These are phyloP conservation scores for Hypoxylon sp. DNA, from an alignment of 2,329 filamentous ascomycete species.

Conservation along the genomic window DNA sequence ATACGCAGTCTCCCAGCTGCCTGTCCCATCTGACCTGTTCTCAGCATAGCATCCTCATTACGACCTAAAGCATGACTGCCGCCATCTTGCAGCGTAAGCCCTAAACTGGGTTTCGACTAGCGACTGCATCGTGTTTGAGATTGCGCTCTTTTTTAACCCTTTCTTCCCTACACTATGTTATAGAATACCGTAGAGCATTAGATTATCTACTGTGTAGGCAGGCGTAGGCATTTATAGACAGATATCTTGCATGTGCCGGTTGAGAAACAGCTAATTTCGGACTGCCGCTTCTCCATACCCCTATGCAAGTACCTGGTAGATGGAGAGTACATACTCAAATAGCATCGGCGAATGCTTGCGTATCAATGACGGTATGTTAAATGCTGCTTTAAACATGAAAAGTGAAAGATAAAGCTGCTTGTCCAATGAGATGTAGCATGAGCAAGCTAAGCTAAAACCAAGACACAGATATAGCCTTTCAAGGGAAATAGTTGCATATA, in stretches of 20 bases:
- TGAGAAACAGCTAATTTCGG: constrained; percentile 12
- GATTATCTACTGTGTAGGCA: not conserved
- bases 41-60: constrained; percentile 14
- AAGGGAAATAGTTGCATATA: constrained; percentile 5
- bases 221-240: not conserved
- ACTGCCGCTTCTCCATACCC: constrained; percentile 8
- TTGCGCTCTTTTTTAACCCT: constrained; percentile 1
- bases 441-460: constrained; percentile 17
- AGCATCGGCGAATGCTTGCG: constrained; percentile 8
- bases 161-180: not conserved
- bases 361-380: constrained; percentile 26
- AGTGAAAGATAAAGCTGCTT: constrained; percentile 1
- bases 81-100: constrained; percentile 30
- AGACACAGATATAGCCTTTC: constrained; percentile 6
- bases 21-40: not conserved
- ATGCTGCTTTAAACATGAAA: constrained; percentile 27
- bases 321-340: no score
- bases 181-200: not conserved
- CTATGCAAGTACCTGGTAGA: no score
- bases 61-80: constrained; percentile 7
- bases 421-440: constrained; percentile 20
- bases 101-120: constrained; percentile 24
- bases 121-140: constrained; percentile 9
- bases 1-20: no score
- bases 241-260: not conserved